Evolutionary conservation across 805 yeast species (phyloP).

Genomic region (Metschnikowia kunwiensis): DNA sequence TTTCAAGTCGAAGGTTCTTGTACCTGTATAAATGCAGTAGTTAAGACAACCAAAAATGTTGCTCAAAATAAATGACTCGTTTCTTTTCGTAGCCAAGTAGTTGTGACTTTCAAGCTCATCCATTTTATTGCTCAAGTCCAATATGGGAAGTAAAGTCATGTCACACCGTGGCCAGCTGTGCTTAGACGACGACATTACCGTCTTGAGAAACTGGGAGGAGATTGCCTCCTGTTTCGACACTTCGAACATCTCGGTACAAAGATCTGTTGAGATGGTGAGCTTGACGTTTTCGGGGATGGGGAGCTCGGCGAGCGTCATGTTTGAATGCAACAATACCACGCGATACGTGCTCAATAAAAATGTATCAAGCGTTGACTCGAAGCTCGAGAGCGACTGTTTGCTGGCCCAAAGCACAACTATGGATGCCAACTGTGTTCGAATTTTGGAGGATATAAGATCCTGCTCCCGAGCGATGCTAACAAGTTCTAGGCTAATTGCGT

Average conservation of each 20-base stretch:
- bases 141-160: slow-evolving; percentile 35
- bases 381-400: slow-evolving; percentile 1
- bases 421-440: slow-evolving; percentile 21
- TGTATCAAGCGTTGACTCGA: slow-evolving; percentile 20
- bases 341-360: slow-evolving; percentile 22
- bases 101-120: slow-evolving; percentile 33
- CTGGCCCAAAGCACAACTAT: slow-evolving; percentile 17
- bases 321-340: slow-evolving; percentile 7
- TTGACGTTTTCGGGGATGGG: slow-evolving; percentile 18
- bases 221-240: slow-evolving; percentile 15
- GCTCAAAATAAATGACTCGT: slow-evolving; percentile 9
- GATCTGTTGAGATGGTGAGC: slow-evolving; percentile 28
- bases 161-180: slow-evolving; percentile 40
- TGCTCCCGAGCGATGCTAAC: slow-evolving; percentile 20
- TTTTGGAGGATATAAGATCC: slow-evolving; percentile 14
- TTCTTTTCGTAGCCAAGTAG: slow-evolving; percentile 20
- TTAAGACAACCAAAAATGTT: slow-evolving; percentile 24
- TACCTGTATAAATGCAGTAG: slow-evolving; percentile 39
- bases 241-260: slow-evolving; percentile 33
- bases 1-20: slow-evolving; percentile 25
- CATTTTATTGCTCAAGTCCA: slow-evolving; percentile 30
- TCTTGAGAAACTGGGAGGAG: slow-evolving; percentile 12
- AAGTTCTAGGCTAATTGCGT: slow-evolving; percentile 5
- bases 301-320: slow-evolving; percentile 4
- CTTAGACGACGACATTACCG: slow-evolving; percentile 26